Evolutionary conservation across 306 rosid species (phyloP), one percentile per base, ranked within the genome.

Genomic region (Benincasa hispida): DNA sequence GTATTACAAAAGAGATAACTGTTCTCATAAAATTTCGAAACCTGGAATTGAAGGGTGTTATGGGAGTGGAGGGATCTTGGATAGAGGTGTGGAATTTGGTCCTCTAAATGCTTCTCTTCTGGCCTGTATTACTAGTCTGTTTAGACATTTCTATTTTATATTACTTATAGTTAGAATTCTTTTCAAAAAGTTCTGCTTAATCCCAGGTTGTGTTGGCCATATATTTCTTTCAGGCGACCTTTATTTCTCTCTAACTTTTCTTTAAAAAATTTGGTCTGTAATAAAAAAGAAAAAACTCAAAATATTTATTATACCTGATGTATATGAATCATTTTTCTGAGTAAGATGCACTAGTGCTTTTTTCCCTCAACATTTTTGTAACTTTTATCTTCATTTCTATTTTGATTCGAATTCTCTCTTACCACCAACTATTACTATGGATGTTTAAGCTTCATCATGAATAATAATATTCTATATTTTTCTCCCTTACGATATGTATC

Each of bases 351-450:
- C 56, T 59, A 59, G 66, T 35, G 19, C 21, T 35, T 37, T 66
- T 66, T 27, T 28, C 27, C 14, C 72, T 37, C n/a, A 19, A 10
- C 12, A 66, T 66, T 66, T 66, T 6, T 66, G 15, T 66, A 66
- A 32, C 79, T 55, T 41, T 73, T 48, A 84, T 30, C 27, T 60
- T 22, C 70, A 81, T 39, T 80, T 59, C 18, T 37, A 8, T 41
- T 66, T 9, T 66, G 50, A 47, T 35, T 66, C n/a, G 30, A 35
- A 17, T 37, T 66, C 17, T 66, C 51, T 37, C 50, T 35, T 10
- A 2, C 15, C 13, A 32, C 27, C 30, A 15, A 5, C 8, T 25
- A 25, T 59, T 66, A n/a, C 9, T 10, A 66, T 1, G 32, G 50
- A 13, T 66, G 39, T 37, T 37, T 66, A 9, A 67, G 54, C 28